These are phyloP conservation scores for Pseudovirgaria hyperparasitica DNA, from an alignment of 2,329 filamentous ascomycete species.

Conservation along the genomic window DNA sequence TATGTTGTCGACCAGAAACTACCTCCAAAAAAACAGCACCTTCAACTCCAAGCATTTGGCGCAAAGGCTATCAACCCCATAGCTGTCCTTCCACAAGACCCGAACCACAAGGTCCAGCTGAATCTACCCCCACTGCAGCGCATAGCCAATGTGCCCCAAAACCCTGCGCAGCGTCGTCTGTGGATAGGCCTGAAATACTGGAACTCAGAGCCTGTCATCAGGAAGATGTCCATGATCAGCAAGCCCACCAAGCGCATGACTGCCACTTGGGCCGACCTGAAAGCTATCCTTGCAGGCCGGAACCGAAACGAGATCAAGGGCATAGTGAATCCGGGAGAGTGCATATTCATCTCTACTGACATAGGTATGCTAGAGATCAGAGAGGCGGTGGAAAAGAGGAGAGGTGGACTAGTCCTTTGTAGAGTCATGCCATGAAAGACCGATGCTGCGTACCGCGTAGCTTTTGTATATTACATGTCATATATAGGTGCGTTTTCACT, in stretches of 20 bases:
- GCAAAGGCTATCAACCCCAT: too few relatives aligned
- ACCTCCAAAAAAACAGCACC: too few relatives aligned
- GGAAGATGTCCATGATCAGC: constrained; percentile 51
- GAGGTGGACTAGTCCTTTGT: constrained; percentile 71
- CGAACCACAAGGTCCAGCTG: too few relatives aligned
- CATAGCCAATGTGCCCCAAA: constrained; percentile 31
- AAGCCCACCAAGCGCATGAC: constrained; percentile 64
- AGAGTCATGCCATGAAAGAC: constrained; percentile 39
- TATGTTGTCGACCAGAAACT: too few relatives aligned
- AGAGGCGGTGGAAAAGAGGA: constrained; percentile 67
- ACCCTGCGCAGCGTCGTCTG: constrained; percentile 61
- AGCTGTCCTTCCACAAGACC: too few relatives aligned
- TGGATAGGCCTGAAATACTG: constrained; percentile 90
- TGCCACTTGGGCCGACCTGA: constrained; percentile 49
- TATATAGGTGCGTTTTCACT: too few relatives aligned
- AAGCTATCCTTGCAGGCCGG: constrained; percentile 55
- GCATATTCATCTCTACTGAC: constrained; percentile 67
- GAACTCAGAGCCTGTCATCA: constrained; percentile 68
- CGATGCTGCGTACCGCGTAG: too few relatives aligned
- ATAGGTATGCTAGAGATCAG: constrained; percentile 66
- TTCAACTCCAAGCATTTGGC: too few relatives aligned
- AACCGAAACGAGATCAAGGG: constrained; percentile 56
- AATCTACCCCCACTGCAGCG: neutral
- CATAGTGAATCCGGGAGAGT: constrained; percentile 64
- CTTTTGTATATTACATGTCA: too few relatives aligned